Percentiles rank a stretch among this genome's conserved stretches.
These are phyloP conservation scores for Agarophyton chilense DNA, from an alignment of 23 red algal species.

Conservation along the genomic window DNA sequence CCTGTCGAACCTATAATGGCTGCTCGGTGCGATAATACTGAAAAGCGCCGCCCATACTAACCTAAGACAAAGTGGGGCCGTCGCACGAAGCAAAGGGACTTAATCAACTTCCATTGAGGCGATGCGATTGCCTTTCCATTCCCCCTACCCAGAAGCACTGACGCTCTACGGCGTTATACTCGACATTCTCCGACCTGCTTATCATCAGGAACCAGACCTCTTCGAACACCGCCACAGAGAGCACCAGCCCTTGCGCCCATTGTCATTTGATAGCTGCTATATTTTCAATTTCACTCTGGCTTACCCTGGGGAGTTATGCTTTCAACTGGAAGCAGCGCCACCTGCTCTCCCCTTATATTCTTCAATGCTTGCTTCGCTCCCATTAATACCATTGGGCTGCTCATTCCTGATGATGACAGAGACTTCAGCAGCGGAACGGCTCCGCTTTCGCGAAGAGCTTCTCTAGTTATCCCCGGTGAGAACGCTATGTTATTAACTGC, in stretches of 20 bases:
- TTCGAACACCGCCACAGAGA: background rate
- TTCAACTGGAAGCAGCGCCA: constrained; percentile 3
- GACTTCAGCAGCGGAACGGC: constrained; percentile 40
- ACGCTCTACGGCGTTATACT: too few relatives aligned
- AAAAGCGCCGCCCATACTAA: too few relatives aligned
- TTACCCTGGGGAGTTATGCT: background rate
- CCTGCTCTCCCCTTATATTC: constrained; percentile 33
- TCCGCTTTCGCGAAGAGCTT: constrained; percentile 28
- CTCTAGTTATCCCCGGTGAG: constrained; percentile 59
- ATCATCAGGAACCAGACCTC: background rate
- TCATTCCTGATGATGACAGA: constrained; percentile 59
- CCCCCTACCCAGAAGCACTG: too few relatives aligned
- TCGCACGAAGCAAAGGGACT: too few relatives aligned
- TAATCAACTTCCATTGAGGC: too few relatives aligned
- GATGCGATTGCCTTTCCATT: too few relatives aligned
- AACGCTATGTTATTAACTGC: constrained; percentile 62
- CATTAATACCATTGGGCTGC: constrained; percentile 10
- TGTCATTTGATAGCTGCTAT: background rate
- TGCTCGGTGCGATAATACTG: too few relatives aligned
- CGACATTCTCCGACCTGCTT: too few relatives aligned
- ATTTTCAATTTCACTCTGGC: background rate
- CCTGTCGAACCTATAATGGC: too few relatives aligned
- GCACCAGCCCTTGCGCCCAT: background rate
- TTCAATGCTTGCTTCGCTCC: constrained; percentile 50
- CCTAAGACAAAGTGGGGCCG: too few relatives aligned